Evolutionary conservation across 768 basidiomycete species (phyloP), one percentile per base, ranked within the genome.

Genomic region (Roridomyces roridus): DNA sequence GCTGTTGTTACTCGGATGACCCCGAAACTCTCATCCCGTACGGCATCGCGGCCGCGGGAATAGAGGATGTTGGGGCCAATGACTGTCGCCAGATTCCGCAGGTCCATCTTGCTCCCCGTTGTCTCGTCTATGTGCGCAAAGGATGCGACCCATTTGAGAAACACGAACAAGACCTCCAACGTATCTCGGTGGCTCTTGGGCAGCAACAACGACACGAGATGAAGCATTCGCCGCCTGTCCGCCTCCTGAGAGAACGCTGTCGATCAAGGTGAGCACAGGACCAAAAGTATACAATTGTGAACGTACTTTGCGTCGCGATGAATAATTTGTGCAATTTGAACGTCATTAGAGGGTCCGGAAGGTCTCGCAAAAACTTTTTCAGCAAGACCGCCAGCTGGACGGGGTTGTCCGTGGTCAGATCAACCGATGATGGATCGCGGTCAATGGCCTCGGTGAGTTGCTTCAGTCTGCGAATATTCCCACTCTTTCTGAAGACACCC

Each of bases 111-210:
- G 76, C 92, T 96, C 37, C 96, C 96, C 0, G 96, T 98, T 68
- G 93, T 92, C 64, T 95, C 94, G 67, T 98, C 96, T 79, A 96
- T 87, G 73, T 99, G 96, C 45, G 97, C 94, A 71, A 99, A 99
- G 2, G 95, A 97, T 10, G 96, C 96, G 11, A 99, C 97, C 97
- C 97, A 99, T 74, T 98, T 97, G 63, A 99, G 82, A 79, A 99
- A 99, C 26, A 97, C 96, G 69, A 97, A 98, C 46, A 99, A 78
- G 46, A 97, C 93, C 74, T 99, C 97, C 85, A 97, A 87, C 18
- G 96, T 98, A 73, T 99, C 97, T 60, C 97, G 88, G 71, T 99
- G 93, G 59, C 86, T 85, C 75, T 94, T 94, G 29, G 97, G 97
- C 67, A 99, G 76, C 8, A 98, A 78, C 53, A 96, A 77, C 37